These are phyloP conservation scores for thale cress (Arabidopsis thaliana) DNA, from an alignment of 345 rosid species.

Conservation along the genomic window DNA sequence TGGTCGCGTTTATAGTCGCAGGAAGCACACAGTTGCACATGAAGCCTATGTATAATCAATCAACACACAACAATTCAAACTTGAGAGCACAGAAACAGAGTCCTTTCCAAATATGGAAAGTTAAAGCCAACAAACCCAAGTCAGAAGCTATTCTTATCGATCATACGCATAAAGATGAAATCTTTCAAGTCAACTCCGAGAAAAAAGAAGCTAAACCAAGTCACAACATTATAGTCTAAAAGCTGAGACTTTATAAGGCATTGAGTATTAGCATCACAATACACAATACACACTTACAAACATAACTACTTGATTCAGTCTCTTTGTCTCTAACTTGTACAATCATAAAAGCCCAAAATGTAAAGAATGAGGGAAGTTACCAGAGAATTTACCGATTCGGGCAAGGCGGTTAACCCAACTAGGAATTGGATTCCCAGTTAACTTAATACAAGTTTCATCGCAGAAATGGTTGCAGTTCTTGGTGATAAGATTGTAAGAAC, in stretches of 20 bases:
- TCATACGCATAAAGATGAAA: slow-evolving; percentile 12
- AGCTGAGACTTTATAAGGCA: not conserved
- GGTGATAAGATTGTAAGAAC: slow-evolving; percentile 84
- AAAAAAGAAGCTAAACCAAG: not conserved
- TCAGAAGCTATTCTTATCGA: slow-evolving; percentile 1
- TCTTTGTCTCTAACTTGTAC: not conserved
- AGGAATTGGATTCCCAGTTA: slow-evolving; percentile 88
- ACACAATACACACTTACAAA: slow-evolving; percentile 8
- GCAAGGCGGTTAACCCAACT: slow-evolving; percentile 98
- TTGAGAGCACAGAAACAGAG: slow-evolving; percentile 31
- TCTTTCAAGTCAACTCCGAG: not conserved
- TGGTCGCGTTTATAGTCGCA: slow-evolving; percentile 68
- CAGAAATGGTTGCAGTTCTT: slow-evolving; percentile 99
- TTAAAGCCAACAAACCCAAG: slow-evolving; percentile 6
- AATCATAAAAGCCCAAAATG: not conserved
- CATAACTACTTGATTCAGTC: not conserved
- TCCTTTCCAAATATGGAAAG: slow-evolving; percentile 3
- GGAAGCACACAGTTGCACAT: slow-evolving; percentile 95
- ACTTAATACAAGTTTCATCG: slow-evolving; percentile 74
- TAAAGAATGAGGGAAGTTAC: slow-evolving; percentile 27
- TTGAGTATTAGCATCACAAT: not conserved
- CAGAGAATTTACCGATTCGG: slow-evolving; percentile 72
- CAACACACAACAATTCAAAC: slow-evolving; percentile 11
- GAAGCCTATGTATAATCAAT: slow-evolving; percentile 55
- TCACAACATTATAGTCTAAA: not conserved